These are phyloP conservation scores for Blastobotrys buckinghamii DNA, from an alignment of 1,139 yeast genomes.

Conservation along the genomic window DNA sequence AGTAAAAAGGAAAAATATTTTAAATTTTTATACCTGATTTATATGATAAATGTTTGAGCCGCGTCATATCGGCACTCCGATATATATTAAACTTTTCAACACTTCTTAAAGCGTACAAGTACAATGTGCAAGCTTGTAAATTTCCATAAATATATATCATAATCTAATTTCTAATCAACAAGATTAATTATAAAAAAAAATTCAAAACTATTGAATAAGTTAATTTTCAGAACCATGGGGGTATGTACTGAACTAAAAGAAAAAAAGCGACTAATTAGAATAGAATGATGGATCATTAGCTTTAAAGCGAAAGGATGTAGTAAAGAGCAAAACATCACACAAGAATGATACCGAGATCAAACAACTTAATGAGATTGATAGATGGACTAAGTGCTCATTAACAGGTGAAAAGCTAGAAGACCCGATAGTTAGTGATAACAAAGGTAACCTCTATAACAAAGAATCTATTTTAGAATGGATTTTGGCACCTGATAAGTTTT, in stretches of 20 bases:
- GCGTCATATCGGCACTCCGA: background rate
- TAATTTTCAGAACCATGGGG: slow-evolving; percentile 4
- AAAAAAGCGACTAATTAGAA: background rate
- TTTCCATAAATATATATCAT: too few species aligned
- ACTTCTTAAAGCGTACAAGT: too few species aligned
- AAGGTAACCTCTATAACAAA: slow-evolving; percentile 65
- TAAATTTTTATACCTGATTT: background rate
- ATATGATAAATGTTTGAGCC: too few species aligned
- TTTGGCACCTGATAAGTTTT: slow-evolving; percentile 34
- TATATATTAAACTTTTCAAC: too few species aligned
- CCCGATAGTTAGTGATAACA: slow-evolving; percentile 66
- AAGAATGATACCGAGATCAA: slow-evolving; percentile 21
- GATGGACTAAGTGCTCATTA: slow-evolving; percentile 43
- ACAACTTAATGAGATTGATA: slow-evolving; percentile 26
- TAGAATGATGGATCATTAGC: slow-evolving; percentile 51
- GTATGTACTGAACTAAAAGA: slow-evolving; percentile 3
- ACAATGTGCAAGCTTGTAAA: too few species aligned
- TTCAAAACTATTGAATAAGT: too few species aligned
- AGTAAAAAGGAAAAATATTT: background rate
- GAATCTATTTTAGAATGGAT: slow-evolving; percentile 59
- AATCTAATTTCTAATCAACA: too few species aligned
- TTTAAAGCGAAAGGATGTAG: slow-evolving; percentile 42
- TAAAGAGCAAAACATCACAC: slow-evolving; percentile 24
- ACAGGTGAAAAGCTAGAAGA: slow-evolving; percentile 36
- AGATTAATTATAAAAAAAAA: too few species aligned